Percentiles rank a stretch among this genome's conserved stretches.
These are phyloP conservation scores for Eucalyptus pauciflora DNA, from an alignment of 345 rosid species.

Conservation along the genomic window DNA sequence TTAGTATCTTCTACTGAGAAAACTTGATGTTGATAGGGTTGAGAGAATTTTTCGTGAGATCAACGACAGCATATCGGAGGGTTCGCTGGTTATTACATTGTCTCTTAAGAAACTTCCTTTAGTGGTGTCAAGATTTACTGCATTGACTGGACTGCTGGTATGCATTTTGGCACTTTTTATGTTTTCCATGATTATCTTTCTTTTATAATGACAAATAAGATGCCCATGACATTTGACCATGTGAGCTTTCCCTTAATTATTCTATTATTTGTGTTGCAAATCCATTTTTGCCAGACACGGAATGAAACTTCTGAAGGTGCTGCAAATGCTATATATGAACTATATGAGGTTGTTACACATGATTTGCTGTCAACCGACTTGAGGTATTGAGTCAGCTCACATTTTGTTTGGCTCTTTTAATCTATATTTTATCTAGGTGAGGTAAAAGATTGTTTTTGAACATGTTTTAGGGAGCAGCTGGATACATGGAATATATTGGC, in stretches of 20 bases:
- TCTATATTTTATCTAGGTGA: background rate
- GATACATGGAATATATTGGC: constrained; percentile 95
- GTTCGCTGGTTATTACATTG: constrained; percentile 66
- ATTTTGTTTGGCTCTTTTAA: background rate
- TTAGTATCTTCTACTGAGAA: background rate
- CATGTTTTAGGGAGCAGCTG: constrained; percentile 70
- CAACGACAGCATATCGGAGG: constrained; percentile 50
- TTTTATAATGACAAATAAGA: background rate
- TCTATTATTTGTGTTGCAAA: background rate
- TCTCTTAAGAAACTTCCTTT: constrained; percentile 60
- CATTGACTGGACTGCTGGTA: constrained; percentile 95
- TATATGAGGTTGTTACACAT: constrained; percentile 87
- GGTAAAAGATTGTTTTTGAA: background rate
- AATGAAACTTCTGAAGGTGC: constrained; percentile 77
- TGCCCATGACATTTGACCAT: background rate
- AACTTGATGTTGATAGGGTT: constrained; percentile 44
- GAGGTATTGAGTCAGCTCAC: constrained; percentile 34
- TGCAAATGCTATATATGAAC: constrained; percentile 66
- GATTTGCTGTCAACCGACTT: constrained; percentile 74
- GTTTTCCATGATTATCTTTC: background rate
- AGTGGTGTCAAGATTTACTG: constrained; percentile 78
- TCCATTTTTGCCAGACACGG: constrained; percentile 38
- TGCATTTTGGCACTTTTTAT: background rate
- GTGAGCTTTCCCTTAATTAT: background rate
- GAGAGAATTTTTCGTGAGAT: constrained; percentile 87